These are phyloP conservation scores for Pyrus betulifolia DNA, from an alignment of 306 rosid species.

Conservation along the genomic window DNA sequence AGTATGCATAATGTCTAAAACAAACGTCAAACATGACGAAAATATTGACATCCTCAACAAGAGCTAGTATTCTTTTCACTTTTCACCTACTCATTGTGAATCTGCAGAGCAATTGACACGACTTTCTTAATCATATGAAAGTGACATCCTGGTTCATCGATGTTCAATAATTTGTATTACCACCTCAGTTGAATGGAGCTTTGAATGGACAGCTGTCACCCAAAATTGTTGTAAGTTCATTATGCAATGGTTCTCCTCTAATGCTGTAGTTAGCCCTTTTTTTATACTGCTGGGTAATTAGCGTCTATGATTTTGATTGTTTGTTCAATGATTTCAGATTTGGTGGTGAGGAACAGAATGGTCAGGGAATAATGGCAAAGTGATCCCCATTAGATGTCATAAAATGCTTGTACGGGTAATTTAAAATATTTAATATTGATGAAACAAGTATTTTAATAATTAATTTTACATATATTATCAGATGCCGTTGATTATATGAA, in stretches of 20 bases:
- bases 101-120: conserved; percentile 9
- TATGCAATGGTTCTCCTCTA: background rate
- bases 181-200: conserved; percentile 24
- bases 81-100: conserved; percentile 14
- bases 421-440: background rate
- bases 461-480: background rate
- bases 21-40: too few species aligned
- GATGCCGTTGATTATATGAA: background rate
- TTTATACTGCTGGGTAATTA: background rate
- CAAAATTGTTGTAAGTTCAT: conserved; percentile 22
- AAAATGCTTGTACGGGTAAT: conserved; percentile 3
- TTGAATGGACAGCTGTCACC: conserved; percentile 7
- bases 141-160: conserved; percentile 1
- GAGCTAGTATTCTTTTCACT: conserved; percentile 20
- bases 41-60: conserved; percentile 3
- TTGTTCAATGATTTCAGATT: conserved; percentile 19
- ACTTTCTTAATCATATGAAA: conserved; percentile 12
- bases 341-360: conserved; percentile 13
- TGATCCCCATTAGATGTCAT: background rate
- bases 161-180: conserved; percentile 17
- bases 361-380: background rate
- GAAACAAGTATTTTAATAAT: background rate
- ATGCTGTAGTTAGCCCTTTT: background rate
- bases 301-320: conserved; percentile 3
- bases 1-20: too few species aligned